phyloP scores from a whole-genome alignment of 306 rosid species.

The Prosopis cineraria region DNA sequence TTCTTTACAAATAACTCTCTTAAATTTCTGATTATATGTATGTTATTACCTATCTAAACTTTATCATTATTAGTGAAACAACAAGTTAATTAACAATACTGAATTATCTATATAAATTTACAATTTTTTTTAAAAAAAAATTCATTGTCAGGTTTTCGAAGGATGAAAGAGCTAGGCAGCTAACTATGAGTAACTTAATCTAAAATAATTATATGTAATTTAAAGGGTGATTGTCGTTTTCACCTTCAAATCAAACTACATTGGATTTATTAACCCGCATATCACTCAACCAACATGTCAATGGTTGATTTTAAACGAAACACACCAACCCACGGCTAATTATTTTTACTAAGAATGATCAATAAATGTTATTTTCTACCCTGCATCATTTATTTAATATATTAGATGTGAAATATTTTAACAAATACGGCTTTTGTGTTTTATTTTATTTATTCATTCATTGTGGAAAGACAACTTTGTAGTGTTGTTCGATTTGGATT shows the following conservation, averaged over 20 bases:
- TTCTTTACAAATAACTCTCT: no score
- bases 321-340: neutral
- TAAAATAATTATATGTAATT: neutral
- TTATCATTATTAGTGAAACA: neutral
- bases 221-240: neutral
- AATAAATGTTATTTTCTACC: neutral
- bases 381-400: neutral
- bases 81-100: neutral
- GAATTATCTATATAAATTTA: neutral
- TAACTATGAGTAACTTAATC: neutral
- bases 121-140: no score
- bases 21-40: no score
- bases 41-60: no score
- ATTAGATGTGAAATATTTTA: neutral
- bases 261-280: conserved; percentile 13
- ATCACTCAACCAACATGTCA: neutral
- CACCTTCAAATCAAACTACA: neutral
- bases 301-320: neutral
- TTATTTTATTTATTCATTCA: neutral
- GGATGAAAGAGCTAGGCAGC: neutral
- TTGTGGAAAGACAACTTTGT: neutral
- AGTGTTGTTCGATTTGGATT: neutral
- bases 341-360: neutral
- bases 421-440: neutral
- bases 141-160: neutral